Base-by-base conservation (phyloP, 1,284 basidiomycete genomes). In the Cutaneotrichosporon arboriforme region DNA sequence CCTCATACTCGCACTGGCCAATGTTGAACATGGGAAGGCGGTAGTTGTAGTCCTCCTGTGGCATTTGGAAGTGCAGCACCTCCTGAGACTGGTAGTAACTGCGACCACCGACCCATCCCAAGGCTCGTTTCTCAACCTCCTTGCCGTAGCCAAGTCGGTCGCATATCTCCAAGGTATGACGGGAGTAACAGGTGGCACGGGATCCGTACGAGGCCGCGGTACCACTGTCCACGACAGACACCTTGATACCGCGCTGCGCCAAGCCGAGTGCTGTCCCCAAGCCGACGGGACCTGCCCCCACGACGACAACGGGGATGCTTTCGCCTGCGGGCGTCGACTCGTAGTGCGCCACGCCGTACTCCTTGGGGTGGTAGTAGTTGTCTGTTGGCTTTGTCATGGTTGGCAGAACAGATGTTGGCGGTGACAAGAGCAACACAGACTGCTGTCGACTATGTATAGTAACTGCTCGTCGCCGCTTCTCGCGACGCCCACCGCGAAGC, bases 1-100 rank as follows among this genome's bases (percentile, higher is more conserved):
- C 57, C 51, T 55, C 54, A 41, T 59, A 59, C 48, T 59, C 57
- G 51, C 51, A 55, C 53, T 59, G 57, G 10, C 54, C 54, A 23
- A 59, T 56, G 52, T 59, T 57, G 46, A 56, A 51, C 58, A 59
- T 59, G 33, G 58, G 58, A 26, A 38, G 33, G 37, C 49, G 51
- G 13, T 49, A 39, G 12, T 44, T 35, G 43, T 49, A 21, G 7
- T 37, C 38, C 23, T 38, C 17, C 37, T 47, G 46, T 1, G 58
- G 58, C 57, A 59, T 59, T 48, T 55, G 34, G 45, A 59, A 59
- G 40, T 51, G 17, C 22, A 59, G 57, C 31, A 59, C 53, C 51
- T 55, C 54, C 31, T 49, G 51, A 20, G 42, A 41, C 40, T 48
- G 57, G 54, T 55, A 59, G 51, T 50, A 59, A 40, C 36, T 41